Base-by-base conservation (phyloP, 169 alveolate species). In the Plasmodium knowlesi region DNA sequence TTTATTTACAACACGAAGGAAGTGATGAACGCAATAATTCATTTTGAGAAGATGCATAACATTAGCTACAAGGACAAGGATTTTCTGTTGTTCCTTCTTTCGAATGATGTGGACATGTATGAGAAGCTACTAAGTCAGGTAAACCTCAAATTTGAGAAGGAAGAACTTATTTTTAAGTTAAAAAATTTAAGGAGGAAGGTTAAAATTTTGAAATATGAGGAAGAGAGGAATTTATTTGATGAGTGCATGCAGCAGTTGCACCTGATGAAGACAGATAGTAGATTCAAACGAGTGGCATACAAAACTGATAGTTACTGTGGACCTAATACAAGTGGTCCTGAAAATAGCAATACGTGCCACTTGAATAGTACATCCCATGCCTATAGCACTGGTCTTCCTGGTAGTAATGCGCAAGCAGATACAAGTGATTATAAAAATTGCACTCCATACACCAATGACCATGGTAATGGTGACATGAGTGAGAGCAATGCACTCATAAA, bases 1-100 rank as follows among this genome's bases (percentile, higher is more conserved):
- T 85, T 85, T 22, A 46, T 85, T 32, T 85, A 25, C 28, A 46
- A 73, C 43, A 46, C 93, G 4, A 85, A 74, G 22, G 86, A 85
- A 74, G 93, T 76, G 5, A 74, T 85, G 85, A 85, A 74, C 76
- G 85, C 84, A 50, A 70, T 85, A 16, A 53, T 85, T 12, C 57
- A 85, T 30, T 5, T 34, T 9, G 93, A 85, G 67, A 73, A 85
- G 2, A 10, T 4, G 12, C 54, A 50, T 54, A 30, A 73, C 61
- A 73, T 85, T 74, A 73, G 81, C 67, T 85, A 85, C 12, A 85
- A 25, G 22, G 61, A 85, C 28, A 85, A 41, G 43, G 71, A 76
- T 41, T 85, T 85, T 28, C 50, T 85, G 14, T 76, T 85, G 19
- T 85, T 74, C 67, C 67, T 85, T 28, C 54, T 85, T n/a, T 16